Percentiles rank a stretch among this genome's conserved stretches.
These are phyloP conservation scores for Penstemon davidsonii DNA, from an alignment of 257 asterid species.

Conservation along the genomic window DNA sequence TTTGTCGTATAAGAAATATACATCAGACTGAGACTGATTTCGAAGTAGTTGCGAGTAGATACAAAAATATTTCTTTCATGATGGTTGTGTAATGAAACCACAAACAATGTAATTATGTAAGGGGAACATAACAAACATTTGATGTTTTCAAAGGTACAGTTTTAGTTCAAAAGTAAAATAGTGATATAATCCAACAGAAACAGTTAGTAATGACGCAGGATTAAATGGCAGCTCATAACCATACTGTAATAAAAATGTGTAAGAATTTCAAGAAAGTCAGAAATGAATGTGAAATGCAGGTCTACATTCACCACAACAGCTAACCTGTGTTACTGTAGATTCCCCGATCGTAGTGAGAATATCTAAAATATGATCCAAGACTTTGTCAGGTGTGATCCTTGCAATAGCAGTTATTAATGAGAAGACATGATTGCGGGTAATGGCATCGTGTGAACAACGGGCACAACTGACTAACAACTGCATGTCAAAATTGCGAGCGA, in stretches of 20 bases:
- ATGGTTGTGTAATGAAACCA: constrained; percentile 5
- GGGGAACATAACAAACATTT: too few species aligned
- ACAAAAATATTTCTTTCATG: not conserved
- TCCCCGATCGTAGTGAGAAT: constrained; percentile 69
- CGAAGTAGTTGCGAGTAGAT: not conserved
- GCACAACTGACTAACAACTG: constrained; percentile 71
- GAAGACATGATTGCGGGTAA: constrained; percentile 77
- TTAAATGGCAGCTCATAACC: not conserved
- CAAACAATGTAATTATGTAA: constrained; percentile 7
- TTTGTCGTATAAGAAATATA: not conserved
- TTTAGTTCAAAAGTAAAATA: not conserved
- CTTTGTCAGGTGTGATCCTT: constrained; percentile 69
- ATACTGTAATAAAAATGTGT: constrained; percentile 1
- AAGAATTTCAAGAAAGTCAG: not conserved
- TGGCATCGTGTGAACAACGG: constrained; percentile 56
- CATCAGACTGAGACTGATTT: not conserved
- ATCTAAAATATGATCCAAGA: constrained; percentile 69
- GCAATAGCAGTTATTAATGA: constrained; percentile 71
- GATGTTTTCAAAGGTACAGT: too few species aligned
- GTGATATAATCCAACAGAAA: not conserved
- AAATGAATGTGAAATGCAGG: constrained; percentile 17
- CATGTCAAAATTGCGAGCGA: constrained; percentile 44
- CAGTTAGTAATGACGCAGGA: not conserved
- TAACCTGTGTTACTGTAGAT: constrained; percentile 77
- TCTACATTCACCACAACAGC: constrained; percentile 23